Conservation (phyloP, 495 filamentous ascomycete species). For the Neurospora discreta region DNA sequence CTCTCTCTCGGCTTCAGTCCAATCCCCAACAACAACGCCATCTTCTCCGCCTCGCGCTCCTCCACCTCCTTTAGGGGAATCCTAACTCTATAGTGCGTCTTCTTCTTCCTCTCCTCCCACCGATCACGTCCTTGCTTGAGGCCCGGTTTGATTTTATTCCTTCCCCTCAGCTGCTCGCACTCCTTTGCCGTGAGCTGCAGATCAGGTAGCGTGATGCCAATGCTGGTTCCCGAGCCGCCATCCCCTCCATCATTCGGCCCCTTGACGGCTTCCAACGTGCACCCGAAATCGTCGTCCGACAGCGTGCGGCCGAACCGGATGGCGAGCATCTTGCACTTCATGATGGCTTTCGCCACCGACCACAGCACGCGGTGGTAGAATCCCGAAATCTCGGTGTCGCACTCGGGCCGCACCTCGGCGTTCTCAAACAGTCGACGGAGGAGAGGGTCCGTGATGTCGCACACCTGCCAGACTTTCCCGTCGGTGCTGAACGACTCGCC, state of each 20-base stretch:
- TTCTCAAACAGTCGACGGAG: conserved; percentile 42
- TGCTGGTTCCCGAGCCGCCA: conserved; percentile 26
- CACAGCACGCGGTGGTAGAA: conserved; percentile 73
- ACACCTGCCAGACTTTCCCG: conserved; percentile 85
- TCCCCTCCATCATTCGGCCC: conserved; percentile 22
- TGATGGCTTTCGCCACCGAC: conserved; percentile 70
- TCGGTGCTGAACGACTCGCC: conserved; percentile 55
- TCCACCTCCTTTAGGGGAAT: conserved; percentile 27
- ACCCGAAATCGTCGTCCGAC: conserved; percentile 40
- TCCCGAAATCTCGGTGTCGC: conserved; percentile 54
- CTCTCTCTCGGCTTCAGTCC: neutral
- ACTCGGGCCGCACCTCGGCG: conserved; percentile 33
- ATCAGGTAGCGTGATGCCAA: conserved; percentile 41
- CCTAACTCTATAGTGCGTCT: conserved; percentile 24
- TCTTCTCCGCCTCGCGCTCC: conserved; percentile 21
- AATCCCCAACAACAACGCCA: conserved; percentile 16
- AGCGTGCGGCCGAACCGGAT: conserved; percentile 33
- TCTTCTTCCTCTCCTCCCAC: conserved; percentile 15
- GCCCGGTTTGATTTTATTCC: conserved; percentile 17
- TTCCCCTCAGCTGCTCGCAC: conserved; percentile 19
- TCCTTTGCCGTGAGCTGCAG: conserved; percentile 38
- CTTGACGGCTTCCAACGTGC: conserved; percentile 29
- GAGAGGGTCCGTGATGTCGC: conserved; percentile 78
- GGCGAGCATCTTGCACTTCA: conserved; percentile 67
- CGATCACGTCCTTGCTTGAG: conserved; percentile 10